Evolutionary conservation across 352 stramenopile species (phyloP), one percentile per base, ranked within the genome.

Genomic region (Phytophthora rubi): DNA sequence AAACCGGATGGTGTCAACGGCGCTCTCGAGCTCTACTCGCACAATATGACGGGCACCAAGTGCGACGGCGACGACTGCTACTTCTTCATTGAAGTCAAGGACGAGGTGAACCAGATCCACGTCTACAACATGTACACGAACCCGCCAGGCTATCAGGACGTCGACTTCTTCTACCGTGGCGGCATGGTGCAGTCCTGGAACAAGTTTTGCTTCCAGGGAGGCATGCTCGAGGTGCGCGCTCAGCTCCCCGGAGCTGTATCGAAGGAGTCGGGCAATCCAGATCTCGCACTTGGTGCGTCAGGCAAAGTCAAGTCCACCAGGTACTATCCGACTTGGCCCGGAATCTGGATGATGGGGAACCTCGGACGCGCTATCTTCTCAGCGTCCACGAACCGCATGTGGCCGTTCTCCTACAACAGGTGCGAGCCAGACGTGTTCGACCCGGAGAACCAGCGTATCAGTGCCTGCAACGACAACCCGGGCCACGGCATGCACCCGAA

Each of bases 271-370:
- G 66, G 72, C 0, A 90, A 90, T 18, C 82, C 82, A 0, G 78
- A 90, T 55, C 13, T 85, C 0, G 54, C 88, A 1, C 45, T 64
- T 0, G 63, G 97, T 2, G 64, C 63, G 1, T 80, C 85, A 83
- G 44, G 68, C 64, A 73, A 57, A 82, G 88, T 73, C 68, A 92
- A 21, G 82, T 83, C 16, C 6, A 62, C 48, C 73, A 79, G 44
- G 57, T 90, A 78, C 63, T 94, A 94, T 69, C 86, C 86, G 32
- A 91, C 84, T 37, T 99, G 97, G 97, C 97, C 97, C 0, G 96
- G 96, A 13, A 92, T 99, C 59, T 99, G 97, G 97, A 83, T 99
- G 65, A 75, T 99, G 53, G 97, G 97, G 6, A 99, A 99, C 85
- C 76, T 99, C 6, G 96, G 94, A 6, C 76, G 97, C 44, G 95